Evolutionary conservation across 1,139 yeast genomes (phyloP).

Genomic region (Eremothecium coryli): DNA sequence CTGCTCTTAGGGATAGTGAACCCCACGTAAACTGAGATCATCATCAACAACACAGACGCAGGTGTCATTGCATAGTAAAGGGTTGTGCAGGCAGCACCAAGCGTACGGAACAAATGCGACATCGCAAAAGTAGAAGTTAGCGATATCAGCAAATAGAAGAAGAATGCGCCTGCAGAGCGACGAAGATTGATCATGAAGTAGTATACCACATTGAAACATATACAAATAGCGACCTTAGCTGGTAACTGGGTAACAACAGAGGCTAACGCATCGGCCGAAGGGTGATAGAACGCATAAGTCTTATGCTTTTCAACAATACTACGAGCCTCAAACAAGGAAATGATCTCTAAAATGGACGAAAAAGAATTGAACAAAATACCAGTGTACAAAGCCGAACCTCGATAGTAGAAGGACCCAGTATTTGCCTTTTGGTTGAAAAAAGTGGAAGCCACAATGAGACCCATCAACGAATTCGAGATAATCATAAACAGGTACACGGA

Average conservation of each 20-base stretch:
- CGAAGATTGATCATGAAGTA: constrained; percentile 55
- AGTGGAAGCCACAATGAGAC: constrained; percentile 54
- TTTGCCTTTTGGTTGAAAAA: constrained; percentile 43
- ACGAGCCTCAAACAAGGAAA: constrained; percentile 53
- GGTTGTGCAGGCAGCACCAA: constrained; percentile 48
- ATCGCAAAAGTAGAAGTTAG: constrained; percentile 42
- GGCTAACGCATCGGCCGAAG: constrained; percentile 59
- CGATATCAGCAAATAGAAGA: constrained; percentile 44
- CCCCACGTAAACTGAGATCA: constrained; percentile 53
- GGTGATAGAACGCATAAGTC: constrained; percentile 55
- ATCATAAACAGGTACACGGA: constrained; percentile 48
- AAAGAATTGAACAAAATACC: constrained; percentile 63
- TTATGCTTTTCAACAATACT: constrained; percentile 65
- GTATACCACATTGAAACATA: constrained; percentile 44
- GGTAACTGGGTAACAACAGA: constrained; percentile 54
- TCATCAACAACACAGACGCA: constrained; percentile 45
- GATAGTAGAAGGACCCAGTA: constrained; percentile 42
- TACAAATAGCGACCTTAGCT: constrained; percentile 39
- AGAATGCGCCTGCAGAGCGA: constrained; percentile 50
- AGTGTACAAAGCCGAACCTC: constrained; percentile 59
- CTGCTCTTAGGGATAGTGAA: constrained; percentile 50
- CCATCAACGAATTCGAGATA: constrained; percentile 49
- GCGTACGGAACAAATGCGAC: constrained; percentile 53
- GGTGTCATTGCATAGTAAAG: constrained; percentile 56
- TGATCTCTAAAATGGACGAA: constrained; percentile 54